Evolutionary conservation across 306 rosid genomes (phyloP).

Genomic region (Fagus sylvatica): DNA sequence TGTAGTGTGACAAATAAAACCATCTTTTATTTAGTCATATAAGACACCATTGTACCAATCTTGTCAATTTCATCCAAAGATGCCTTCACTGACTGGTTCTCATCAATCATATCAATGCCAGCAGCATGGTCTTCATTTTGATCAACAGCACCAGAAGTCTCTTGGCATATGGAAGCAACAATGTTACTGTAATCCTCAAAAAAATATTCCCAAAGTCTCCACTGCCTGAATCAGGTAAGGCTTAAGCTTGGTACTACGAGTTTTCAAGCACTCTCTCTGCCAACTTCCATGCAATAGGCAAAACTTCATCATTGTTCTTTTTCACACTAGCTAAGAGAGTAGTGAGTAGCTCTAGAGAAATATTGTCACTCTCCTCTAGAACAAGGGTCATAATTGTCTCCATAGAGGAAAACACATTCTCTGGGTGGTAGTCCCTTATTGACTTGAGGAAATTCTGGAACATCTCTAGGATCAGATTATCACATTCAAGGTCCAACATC

Average conservation of each 20-base stretch:
- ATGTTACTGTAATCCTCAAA: slow-evolving; percentile 63
- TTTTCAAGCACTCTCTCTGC: slow-evolving; percentile 74
- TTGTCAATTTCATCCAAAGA: too few relatives aligned
- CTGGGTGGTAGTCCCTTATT: slow-evolving; percentile 29
- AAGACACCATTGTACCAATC: too few relatives aligned
- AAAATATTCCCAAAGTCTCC: slow-evolving; percentile 40
- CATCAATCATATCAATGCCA: too few relatives aligned
- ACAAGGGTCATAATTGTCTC: slow-evolving; percentile 88
- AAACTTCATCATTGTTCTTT: slow-evolving; percentile 61
- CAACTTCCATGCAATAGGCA: slow-evolving; percentile 57
- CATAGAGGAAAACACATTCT: slow-evolving; percentile 74
- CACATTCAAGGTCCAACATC: too few relatives aligned
- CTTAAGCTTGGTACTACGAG: slow-evolving; percentile 58
- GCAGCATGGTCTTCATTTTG: too few relatives aligned
- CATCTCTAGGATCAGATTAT: too few relatives aligned
- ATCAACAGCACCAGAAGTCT: too few relatives aligned
- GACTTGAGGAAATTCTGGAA: too few relatives aligned
- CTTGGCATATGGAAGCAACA: slow-evolving; percentile 37
- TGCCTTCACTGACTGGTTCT: too few relatives aligned
- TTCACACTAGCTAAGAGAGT: slow-evolving; percentile 67
- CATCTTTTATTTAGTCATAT: too few relatives aligned
- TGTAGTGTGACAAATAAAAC: too few relatives aligned
- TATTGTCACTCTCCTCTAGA: slow-evolving; percentile 90
- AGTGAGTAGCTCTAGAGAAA: slow-evolving; percentile 61
- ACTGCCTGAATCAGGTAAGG: slow-evolving; percentile 66